Base-by-base conservation (phyloP, 352 stramenopile species). In the Phytophthora cactorum region DNA sequence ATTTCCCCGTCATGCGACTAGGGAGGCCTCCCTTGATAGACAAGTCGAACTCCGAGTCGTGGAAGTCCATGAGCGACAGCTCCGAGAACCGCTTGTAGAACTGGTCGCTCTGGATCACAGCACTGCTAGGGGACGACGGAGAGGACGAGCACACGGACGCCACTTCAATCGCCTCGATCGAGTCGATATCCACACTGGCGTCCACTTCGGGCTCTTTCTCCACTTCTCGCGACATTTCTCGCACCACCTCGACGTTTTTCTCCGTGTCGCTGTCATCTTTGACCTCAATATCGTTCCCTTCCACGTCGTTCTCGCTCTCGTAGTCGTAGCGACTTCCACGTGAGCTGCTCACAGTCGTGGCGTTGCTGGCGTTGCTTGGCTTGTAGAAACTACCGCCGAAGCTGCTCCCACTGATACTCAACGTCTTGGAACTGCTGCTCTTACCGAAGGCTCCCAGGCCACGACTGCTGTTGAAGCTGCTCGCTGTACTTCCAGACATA, bases 41-140 rank as follows among this genome's bases (percentile, higher is more conserved):
- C 27, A 91, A 59, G 3, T 82, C 68, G 53, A 82, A 91, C 52
- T 86, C 81, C 12, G 78, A 88, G 72, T 91, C 82, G 68, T 91
- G 80, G 68, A 91, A 89, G 44, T 85, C 78, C 47, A 75, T 75
- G 28, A 88, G 72, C n/a, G 79, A 84, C 2, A 83, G 6, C 61
- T 84, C 77, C 5, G 77, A 84, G 43, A 84, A 79, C 6, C 77
- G 77, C 32, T 77, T 72, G 59, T 80, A 79, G 50, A 82, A 82
- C 52, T 76, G 68, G 43, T 83, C 68, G 25, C 63, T 75, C 55
- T 73, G 49, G 51, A 78, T 63, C 28, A 76, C 67, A 11, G 53
- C 55, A 29, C 67, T 82, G 46, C 70, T 82, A 0, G 74, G 72
- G 5, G 79, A 86, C 17, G 76, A 74, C 3, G 81, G 72, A 9